Evolutionary conservation across 176 grass and related monocot species (phyloP).

Genomic region (Triticum aestivum): IWGSC_CS_RefSeq_v2.1 NC_057800.1:416372933-416373432

Average conservation of each 20-base stretch:
- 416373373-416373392: not conserved
- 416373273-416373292: too few species aligned
- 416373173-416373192: too few species aligned
- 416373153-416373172: too few species aligned
- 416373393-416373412: not conserved
- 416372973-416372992: not conserved
- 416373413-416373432: not conserved
- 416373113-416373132: not conserved
- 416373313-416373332: constrained; percentile 1
- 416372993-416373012: too few species aligned
- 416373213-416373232: not conserved
- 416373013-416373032: too few species aligned
- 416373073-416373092: not conserved
- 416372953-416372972: not conserved
- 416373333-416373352: constrained; percentile 10
- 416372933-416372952: not conserved
- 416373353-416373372: not conserved
- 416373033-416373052: not conserved
- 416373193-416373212: not conserved
- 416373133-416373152: too few species aligned
- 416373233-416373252: not conserved
- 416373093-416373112: not conserved
- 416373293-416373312: constrained; percentile 13
- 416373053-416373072: not conserved
- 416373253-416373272: too few species aligned